Percentiles rank a stretch among this genome's conserved stretches.
phyloP scores from a whole-genome alignment of 768 basidiomycete genomes.

The Russula sp. region DNA sequence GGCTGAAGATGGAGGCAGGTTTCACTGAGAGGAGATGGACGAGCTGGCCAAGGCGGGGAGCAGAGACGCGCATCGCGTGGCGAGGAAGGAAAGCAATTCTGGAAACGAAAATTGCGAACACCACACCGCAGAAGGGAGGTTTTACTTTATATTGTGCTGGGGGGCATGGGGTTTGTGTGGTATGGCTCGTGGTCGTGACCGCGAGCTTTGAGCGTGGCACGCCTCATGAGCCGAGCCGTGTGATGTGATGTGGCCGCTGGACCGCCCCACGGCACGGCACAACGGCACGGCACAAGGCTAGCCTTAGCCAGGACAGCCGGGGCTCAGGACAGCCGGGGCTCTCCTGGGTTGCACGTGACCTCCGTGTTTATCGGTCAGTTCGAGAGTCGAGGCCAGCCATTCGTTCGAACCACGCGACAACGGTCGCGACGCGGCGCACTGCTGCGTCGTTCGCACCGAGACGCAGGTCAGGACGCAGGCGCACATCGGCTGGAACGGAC shows the following conservation, averaged over 20 bases:
- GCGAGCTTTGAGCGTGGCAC: conserved; percentile 15
- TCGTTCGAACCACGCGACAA: conserved; percentile 68
- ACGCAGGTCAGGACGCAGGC: conserved; percentile 65
- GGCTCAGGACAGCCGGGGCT: too few species aligned
- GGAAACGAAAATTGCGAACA: conserved; percentile 10
- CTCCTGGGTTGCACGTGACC: not conserved
- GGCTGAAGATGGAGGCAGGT: not conserved
- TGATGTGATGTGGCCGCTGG: not conserved
- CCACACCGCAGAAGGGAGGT: conserved; percentile 5
- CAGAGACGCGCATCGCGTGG: conserved; percentile 21
- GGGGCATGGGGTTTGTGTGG: conserved; percentile 15
- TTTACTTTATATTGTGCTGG: conserved; percentile 14
- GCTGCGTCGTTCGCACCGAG: conserved; percentile 63
- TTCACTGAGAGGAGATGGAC: conserved; percentile 10
- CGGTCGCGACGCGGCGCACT: conserved; percentile 58
- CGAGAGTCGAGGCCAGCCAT: conserved; percentile 59
- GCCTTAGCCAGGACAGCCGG: too few species aligned
- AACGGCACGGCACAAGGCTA: too few species aligned
- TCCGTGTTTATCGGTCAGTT: not conserved
- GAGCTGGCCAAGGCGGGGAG: conserved; percentile 10
- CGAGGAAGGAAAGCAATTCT: conserved; percentile 3
- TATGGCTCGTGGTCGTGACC: conserved; percentile 5
- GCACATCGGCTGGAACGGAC: conserved; percentile 43
- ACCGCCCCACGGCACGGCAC: not conserved
- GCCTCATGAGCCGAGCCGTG: conserved; percentile 3